Evolutionary conservation across 352 stramenopile genomes (phyloP).

Genomic region (Elongisporangium prolatum): DNA sequence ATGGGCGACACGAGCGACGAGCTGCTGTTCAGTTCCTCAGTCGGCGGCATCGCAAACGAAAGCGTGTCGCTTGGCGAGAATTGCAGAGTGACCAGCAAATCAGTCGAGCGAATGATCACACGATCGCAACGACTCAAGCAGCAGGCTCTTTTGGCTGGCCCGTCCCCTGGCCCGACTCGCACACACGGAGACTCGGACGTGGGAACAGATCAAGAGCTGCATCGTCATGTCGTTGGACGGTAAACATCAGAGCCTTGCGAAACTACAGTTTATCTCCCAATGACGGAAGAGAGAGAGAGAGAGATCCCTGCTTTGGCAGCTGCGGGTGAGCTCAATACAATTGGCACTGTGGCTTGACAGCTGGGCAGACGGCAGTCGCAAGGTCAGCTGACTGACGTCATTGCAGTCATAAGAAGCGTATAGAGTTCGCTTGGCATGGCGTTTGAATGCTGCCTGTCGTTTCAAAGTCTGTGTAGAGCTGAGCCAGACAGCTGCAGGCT

Average conservation of each 20-base stretch:
- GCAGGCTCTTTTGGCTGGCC: not conserved
- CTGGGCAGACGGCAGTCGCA: no score
- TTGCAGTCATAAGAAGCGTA: no score
- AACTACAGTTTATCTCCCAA: no score
- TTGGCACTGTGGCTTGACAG: no score
- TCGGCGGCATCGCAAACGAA: not conserved
- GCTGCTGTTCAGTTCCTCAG: not conserved
- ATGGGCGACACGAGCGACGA: not conserved
- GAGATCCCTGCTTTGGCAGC: not conserved
- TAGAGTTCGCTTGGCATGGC: not conserved
- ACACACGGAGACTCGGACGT: not conserved
- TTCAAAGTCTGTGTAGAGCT: not conserved
- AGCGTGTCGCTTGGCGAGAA: not conserved
- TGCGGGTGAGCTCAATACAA: not conserved
- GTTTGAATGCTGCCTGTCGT: not conserved
- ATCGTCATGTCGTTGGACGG: not conserved
- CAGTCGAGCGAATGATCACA: not conserved
- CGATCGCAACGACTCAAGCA: not conserved
- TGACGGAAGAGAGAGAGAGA: no score
- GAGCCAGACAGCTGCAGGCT: not conserved
- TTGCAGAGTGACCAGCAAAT: not conserved
- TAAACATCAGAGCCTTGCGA: not conserved
- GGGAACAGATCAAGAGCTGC: not conserved
- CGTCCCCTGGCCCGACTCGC: not conserved
- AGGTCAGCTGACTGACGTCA: no score